Evolutionary conservation across 1,139 yeast genomes (phyloP).

Genomic region (Blastobotrys petasosporus): DNA sequence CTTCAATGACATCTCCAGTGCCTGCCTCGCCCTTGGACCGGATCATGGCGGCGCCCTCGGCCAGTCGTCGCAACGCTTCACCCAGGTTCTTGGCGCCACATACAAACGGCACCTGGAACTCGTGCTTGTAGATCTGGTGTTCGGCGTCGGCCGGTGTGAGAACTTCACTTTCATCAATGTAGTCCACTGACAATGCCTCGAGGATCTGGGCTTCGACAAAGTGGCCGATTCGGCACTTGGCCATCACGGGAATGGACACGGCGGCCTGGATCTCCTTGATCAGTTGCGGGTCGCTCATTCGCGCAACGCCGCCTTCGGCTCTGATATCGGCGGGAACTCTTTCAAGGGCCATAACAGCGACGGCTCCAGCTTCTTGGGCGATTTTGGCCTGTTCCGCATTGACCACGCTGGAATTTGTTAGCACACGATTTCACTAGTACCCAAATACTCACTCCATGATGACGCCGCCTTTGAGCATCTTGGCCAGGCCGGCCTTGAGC

Average conservation of each 20-base stretch:
- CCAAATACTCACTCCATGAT: constrained; percentile 41
- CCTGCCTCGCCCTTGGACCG: constrained; percentile 90
- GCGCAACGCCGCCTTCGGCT: constrained; percentile 74
- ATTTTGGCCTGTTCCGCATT: constrained; percentile 55
- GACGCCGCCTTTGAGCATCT: constrained; percentile 76
- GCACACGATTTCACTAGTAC: constrained; percentile 12
- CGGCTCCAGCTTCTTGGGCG: constrained; percentile 83
- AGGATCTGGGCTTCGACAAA: constrained; percentile 77
- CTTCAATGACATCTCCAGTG: constrained; percentile 82
- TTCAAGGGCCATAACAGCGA: constrained; percentile 88
- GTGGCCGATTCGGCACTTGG: constrained; percentile 83
- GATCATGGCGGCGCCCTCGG: constrained; percentile 86
- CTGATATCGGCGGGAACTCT: constrained; percentile 85
- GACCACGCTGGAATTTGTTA: constrained; percentile 35
- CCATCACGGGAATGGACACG: constrained; percentile 58
- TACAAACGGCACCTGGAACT: constrained; percentile 71
- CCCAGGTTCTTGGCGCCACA: constrained; percentile 85
- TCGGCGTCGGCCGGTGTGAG: constrained; percentile 74
- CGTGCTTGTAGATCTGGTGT: constrained; percentile 57
- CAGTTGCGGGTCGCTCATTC: constrained; percentile 86
- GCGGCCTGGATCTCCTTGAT: constrained; percentile 69
- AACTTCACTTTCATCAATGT: constrained; percentile 79
- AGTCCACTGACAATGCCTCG: constrained; percentile 68
- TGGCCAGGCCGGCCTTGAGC: constrained; percentile 77
- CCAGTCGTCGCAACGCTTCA: constrained; percentile 74